Evolutionary conservation across 1,284 basidiomycete genomes (phyloP), one percentile per base, ranked within the genome.

Genomic region (Golubevia pallescens): DNA sequence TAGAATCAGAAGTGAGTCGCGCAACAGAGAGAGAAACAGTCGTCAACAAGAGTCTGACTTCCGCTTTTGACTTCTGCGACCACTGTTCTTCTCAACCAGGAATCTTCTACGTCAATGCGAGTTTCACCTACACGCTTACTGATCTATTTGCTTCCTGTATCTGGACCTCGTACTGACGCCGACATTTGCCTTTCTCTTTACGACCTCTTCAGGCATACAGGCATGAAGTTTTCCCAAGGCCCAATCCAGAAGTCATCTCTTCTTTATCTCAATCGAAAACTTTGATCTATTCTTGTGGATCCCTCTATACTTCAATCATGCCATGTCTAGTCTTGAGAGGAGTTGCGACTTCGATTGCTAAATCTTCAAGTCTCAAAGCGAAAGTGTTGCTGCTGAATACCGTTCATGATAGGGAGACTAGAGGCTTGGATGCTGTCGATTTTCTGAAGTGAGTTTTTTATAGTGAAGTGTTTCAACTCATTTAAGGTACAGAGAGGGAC

Each of bases 381-480:
- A 98, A 97, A 84, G 89, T 97, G 13, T 86, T 99, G 32, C 88
- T 99, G 0, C 86, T 99, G 64, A 99, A 98, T 83, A 89, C 91
- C 14, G 89, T 88, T 68, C 95, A 95, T 74, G 96, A 99, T 83
- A 89, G 96, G 66, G 96, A 99, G 86, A 97, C 95, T 0, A 88
- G 90, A 7, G 92, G 90, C 1, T 96, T 96, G 85, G 89, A 89
- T 1, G 95, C 93, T 0, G 87, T 90, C 13, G 93, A 97, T 85
- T 97, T 96, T 80, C 89, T 97, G 70, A 87, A 87, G 92, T 93
- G 72, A 75, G 87, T 77, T 24, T 58, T 56, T 53, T 19, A 34
- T 51, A 53, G 51, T 58, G 54, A 65, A 58, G 71, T 54, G 53
- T 60, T 61, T 5, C 59, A 71, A 16, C 51, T 53, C 51, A 19